A percentile compares a stretch with the other conserved stretches of the same genome.
phyloP scores from a whole-genome alignment of 2,329 filamentous ascomycete species.

The Lecanicillium sp. region DNA sequence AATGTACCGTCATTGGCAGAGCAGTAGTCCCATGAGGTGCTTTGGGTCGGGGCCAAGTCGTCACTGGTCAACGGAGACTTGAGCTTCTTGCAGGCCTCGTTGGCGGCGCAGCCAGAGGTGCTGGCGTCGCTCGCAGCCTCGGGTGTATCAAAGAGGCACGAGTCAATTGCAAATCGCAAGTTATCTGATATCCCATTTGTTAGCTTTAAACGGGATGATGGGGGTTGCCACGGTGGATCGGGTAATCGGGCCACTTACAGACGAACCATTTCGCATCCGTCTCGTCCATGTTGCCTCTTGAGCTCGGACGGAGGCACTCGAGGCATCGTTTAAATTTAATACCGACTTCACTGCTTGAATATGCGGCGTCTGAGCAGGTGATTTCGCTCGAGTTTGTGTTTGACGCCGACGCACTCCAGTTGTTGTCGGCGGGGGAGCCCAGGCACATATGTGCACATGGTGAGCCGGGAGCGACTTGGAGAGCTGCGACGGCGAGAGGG shows the following conservation, averaged over 20 bases:
- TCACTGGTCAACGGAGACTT: slow-evolving; percentile 27
- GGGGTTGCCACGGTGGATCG: neutral
- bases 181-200: slow-evolving; percentile 35
- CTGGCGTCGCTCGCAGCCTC: slow-evolving; percentile 21
- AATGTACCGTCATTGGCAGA: slow-evolving; percentile 26
- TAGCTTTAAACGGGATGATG: slow-evolving; percentile 12
- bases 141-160: slow-evolving; percentile 33
- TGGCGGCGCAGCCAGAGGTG: slow-evolving; percentile 34
- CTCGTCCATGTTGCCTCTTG: slow-evolving; percentile 27
- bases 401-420: slow-evolving; percentile 24
- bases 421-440: slow-evolving; percentile 25
- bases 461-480: slow-evolving; percentile 43
- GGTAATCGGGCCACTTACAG: slow-evolving; percentile 28
- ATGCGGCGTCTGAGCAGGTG: slow-evolving; percentile 34
- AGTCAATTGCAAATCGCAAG: slow-evolving; percentile 36
- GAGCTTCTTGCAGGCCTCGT: slow-evolving; percentile 32
- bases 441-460: slow-evolving; percentile 40
- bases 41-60: slow-evolving; percentile 16
- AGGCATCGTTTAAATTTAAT: slow-evolving; percentile 39
- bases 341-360: slow-evolving; percentile 25
- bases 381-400: slow-evolving; percentile 38
- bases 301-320: slow-evolving; percentile 37
- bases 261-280: slow-evolving; percentile 37
- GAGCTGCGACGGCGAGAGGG: slow-evolving; percentile 14
- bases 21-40: slow-evolving; percentile 32